Evolutionary conservation across 2,329 filamentous ascomycete species (phyloP).

Genomic region (Sarocladium strictum): DNA sequence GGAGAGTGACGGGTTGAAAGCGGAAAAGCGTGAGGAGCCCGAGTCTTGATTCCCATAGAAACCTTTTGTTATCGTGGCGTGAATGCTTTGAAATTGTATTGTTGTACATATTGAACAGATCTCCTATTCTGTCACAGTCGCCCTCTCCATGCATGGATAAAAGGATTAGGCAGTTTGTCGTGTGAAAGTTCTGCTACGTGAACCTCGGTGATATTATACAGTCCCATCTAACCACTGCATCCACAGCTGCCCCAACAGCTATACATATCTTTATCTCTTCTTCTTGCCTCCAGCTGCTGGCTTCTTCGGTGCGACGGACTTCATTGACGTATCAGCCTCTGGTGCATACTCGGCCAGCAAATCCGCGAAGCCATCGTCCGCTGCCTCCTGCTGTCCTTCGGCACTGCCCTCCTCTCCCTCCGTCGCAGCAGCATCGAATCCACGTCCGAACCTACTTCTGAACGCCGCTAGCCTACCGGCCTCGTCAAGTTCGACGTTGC

Average conservation of each 20-base stretch:
- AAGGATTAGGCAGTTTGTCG: background rate
- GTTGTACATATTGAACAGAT: conserved; percentile 28
- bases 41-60: conserved; percentile 1
- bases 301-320: conserved; percentile 34
- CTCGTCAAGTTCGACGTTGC: conserved; percentile 92
- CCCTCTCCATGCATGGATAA: conserved; percentile 7
- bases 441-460: conserved; percentile 73
- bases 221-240: background rate
- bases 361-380: conserved; percentile 35
- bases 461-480: conserved; percentile 85
- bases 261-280: conserved; percentile 34
- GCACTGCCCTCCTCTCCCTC: conserved; percentile 23
- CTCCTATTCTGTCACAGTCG: conserved; percentile 15
- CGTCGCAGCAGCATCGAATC: conserved; percentile 62
- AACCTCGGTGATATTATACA: conserved; percentile 13
- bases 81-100: conserved; percentile 11
- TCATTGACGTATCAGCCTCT: conserved; percentile 28
- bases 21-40: background rate
- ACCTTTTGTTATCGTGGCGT: conserved; percentile 1
- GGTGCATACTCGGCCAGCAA: conserved; percentile 45
- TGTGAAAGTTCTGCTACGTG: background rate
- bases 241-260: background rate
- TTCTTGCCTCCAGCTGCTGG: conserved; percentile 31
- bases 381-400: conserved; percentile 19
- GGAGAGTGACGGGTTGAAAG: conserved; percentile 4